These are phyloP conservation scores for Ilyonectria destructans DNA, from an alignment of 2,329 filamentous ascomycete genomes.

Conservation along the genomic window DNA sequence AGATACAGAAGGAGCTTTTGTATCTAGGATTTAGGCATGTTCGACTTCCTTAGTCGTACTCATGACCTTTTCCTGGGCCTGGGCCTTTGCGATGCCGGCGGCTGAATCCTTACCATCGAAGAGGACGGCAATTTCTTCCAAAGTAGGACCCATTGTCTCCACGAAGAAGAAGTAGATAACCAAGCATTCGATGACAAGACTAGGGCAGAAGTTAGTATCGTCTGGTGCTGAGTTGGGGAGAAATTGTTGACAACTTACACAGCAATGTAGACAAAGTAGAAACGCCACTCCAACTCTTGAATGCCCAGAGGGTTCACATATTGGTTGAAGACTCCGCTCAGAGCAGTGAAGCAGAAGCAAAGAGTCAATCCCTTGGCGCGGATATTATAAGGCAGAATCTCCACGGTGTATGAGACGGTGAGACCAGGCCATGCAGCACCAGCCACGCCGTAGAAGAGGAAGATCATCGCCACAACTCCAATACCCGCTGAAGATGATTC, in stretches of 20 bases:
- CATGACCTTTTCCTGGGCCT: slow-evolving; percentile 39
- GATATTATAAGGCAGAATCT: slow-evolving; percentile 46
- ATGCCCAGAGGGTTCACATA: slow-evolving; percentile 47
- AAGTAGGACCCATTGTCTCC: slow-evolving; percentile 42
- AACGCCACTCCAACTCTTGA: slow-evolving; percentile 41
- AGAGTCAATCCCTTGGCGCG: slow-evolving; percentile 46
- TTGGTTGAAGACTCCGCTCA: slow-evolving; percentile 46
- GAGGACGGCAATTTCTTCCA: slow-evolving; percentile 47
- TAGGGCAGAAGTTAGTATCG: neutral
- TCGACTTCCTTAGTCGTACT: slow-evolving; percentile 36
- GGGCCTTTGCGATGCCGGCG: slow-evolving; percentile 40
- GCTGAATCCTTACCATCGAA: slow-evolving; percentile 45
- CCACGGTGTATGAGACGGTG: slow-evolving; percentile 45
- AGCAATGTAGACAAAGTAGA: slow-evolving; percentile 47
- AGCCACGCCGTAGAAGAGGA: slow-evolving; percentile 45
- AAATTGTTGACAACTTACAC: slow-evolving; percentile 39
- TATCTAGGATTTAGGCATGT: slow-evolving; percentile 28
- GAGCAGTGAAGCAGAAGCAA: slow-evolving; percentile 45
- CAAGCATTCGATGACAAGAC: slow-evolving; percentile 43
- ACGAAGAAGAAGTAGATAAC: slow-evolving; percentile 49
- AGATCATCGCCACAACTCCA: slow-evolving; percentile 47
- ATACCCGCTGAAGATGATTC: slow-evolving; percentile 39
- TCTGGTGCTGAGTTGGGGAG: fast-evolving
- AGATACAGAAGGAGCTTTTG: neutral
- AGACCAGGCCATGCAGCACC: slow-evolving; percentile 46